Conservation (phyloP, 768 basidiomycete species). For the Termitomyces sp. region DNA sequence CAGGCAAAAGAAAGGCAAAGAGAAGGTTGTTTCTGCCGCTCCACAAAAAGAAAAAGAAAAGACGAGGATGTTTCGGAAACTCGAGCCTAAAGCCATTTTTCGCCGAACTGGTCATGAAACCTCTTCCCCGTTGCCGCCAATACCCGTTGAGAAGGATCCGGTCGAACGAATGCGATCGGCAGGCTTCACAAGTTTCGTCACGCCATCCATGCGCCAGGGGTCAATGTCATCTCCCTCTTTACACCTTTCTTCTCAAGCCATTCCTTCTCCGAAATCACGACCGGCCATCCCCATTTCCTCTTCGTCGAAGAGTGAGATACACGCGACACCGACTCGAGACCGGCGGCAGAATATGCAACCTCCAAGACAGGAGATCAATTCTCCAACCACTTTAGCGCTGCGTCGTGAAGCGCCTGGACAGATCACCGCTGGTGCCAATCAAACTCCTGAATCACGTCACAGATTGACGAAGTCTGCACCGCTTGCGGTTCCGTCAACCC, state of each 20-base stretch:
- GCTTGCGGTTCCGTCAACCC: slow-evolving; percentile 26
- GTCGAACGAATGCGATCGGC: slow-evolving; percentile 44
- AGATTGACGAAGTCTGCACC: slow-evolving; percentile 31
- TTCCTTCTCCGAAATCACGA: slow-evolving; percentile 53
- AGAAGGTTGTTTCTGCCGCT: slow-evolving; percentile 21
- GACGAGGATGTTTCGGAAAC: slow-evolving; percentile 43
- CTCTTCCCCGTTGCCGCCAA: slow-evolving; percentile 38
- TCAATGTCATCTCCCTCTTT: slow-evolving; percentile 77
- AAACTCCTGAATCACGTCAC: slow-evolving; percentile 28
- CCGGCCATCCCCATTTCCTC: slow-evolving; percentile 46
- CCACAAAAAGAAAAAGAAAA: slow-evolving; percentile 36
- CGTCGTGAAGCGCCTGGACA: slow-evolving; percentile 20
- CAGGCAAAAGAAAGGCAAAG: slow-evolving; percentile 47
- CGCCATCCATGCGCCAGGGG: slow-evolving; percentile 66
- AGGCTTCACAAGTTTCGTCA: slow-evolving; percentile 57
- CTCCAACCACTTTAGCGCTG: slow-evolving; percentile 20
- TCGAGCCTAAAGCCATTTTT: slow-evolving; percentile 53
- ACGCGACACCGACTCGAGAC: slow-evolving; percentile 47
- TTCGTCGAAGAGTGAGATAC: slow-evolving; percentile 42
- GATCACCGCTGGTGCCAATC: slow-evolving; percentile 18
- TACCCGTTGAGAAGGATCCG: slow-evolving; percentile 28
- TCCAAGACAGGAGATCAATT: slow-evolving; percentile 35
- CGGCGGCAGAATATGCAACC: slow-evolving; percentile 40
- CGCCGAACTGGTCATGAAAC: slow-evolving; percentile 41
- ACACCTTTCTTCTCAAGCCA: slow-evolving; percentile 58